Evolutionary conservation across 352 stramenopile species (phyloP).

Genomic region (Albugo laibachii): DNA sequence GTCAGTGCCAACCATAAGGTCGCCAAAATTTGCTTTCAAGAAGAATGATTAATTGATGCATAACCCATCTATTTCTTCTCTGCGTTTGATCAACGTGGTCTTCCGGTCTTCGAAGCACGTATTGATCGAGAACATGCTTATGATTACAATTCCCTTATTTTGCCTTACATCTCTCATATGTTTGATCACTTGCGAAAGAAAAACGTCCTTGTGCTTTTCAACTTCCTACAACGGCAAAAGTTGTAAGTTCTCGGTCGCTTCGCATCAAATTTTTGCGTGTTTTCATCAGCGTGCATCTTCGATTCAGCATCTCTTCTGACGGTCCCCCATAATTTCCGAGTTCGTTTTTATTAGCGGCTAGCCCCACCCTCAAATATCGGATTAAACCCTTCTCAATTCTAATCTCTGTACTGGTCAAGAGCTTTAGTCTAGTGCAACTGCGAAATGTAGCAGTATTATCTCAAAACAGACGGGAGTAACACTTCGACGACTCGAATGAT

Average conservation of each 20-base stretch:
- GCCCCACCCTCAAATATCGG: slow-evolving; percentile 32
- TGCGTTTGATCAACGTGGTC: slow-evolving; percentile 81
- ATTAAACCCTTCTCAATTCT: slow-evolving; percentile 18
- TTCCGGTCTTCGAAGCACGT: slow-evolving; percentile 94
- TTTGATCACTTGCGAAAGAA: slow-evolving; percentile 83
- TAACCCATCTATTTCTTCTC: slow-evolving; percentile 91
- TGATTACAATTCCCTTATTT: slow-evolving; percentile 95
- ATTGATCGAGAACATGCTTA: slow-evolving; percentile 99
- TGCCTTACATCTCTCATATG: slow-evolving; percentile 88
- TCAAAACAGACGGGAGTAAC: too few relatives aligned
- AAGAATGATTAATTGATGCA: slow-evolving; percentile 67
- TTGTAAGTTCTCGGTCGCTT: slow-evolving; percentile 95
- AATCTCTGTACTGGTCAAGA: slow-evolving; percentile 23
- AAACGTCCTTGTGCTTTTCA: slow-evolving; percentile 76
- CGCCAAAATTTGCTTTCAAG: too few relatives aligned
- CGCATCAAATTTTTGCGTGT: slow-evolving; percentile 88
- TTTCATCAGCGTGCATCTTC: slow-evolving; percentile 50
- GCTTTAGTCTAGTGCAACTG: too few relatives aligned
- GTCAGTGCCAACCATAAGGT: too few relatives aligned
- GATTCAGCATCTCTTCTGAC: slow-evolving; percentile 73
- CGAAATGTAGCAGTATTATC: too few relatives aligned
- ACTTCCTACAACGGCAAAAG: slow-evolving; percentile 87
- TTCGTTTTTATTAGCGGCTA: slow-evolving; percentile 55
- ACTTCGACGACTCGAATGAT: too few relatives aligned
- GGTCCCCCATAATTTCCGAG: slow-evolving; percentile 64